phyloP scores from a whole-genome alignment of 768 basidiomycete genomes.

The Mycena alexandri region DNA sequence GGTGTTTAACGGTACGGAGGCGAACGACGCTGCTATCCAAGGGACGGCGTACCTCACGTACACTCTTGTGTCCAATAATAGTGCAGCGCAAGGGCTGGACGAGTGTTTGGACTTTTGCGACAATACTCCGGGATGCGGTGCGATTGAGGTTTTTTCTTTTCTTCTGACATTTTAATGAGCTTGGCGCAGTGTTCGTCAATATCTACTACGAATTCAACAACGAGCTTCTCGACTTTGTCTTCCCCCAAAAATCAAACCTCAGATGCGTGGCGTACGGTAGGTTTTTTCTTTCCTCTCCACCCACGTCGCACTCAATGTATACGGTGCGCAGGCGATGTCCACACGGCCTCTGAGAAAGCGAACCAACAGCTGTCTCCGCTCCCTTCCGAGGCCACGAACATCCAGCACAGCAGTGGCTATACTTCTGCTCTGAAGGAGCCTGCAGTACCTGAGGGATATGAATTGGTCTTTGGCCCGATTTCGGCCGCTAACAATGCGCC shows the following conservation, averaged over 20 bases:
- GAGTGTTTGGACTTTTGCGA: constrained; percentile 38
- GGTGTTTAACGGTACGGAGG: constrained; percentile 35
- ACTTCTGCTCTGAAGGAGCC: constrained; percentile 29
- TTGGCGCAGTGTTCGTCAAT: constrained; percentile 37
- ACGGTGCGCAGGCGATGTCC: constrained; percentile 35
- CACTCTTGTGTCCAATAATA: constrained; percentile 37
- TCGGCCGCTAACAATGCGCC: constrained; percentile 40
- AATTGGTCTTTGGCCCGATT: constrained; percentile 40
- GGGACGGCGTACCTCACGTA: constrained; percentile 40
- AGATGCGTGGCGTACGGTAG: constrained; percentile 38
- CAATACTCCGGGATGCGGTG: constrained; percentile 37
- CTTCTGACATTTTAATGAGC: not conserved
- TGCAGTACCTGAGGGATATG: constrained; percentile 36
- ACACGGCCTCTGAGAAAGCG: constrained; percentile 35
- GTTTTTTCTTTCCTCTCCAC: not conserved
- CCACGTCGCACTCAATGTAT: not conserved
- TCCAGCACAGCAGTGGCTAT: constrained; percentile 39
- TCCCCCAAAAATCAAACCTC: constrained; percentile 39
- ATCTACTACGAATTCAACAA: constrained; percentile 40
- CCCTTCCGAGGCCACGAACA: constrained; percentile 22
- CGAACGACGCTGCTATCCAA: constrained; percentile 34
- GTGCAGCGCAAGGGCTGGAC: constrained; percentile 26
- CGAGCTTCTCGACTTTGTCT: constrained; percentile 36
- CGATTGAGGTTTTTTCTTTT: not conserved
- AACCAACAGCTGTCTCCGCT: constrained; percentile 17